Percentiles rank a stretch among this genome's conserved stretches.
These are phyloP conservation scores for Bothriochloa decipiens DNA, from an alignment of 176 grass and related monocot species.

Conservation along the genomic window DNA sequence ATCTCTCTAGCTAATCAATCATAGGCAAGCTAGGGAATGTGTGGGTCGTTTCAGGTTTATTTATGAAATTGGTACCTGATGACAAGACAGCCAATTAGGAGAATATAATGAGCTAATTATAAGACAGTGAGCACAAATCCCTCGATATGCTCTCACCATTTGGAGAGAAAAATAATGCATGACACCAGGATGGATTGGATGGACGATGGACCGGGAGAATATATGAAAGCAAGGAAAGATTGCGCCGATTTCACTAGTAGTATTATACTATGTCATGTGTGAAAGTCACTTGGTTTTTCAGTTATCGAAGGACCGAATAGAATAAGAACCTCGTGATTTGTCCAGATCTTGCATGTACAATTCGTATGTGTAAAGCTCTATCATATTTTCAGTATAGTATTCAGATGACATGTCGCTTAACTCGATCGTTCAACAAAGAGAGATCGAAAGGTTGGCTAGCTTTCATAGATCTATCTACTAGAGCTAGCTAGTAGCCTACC, in stretches of 20 bases:
- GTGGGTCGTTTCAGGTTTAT: slow-evolving; percentile 14
- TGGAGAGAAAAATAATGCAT: background rate
- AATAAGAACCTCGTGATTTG: slow-evolving; percentile 36
- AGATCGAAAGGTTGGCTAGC: slow-evolving; percentile 13
- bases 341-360: slow-evolving; percentile 46
- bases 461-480: slow-evolving; percentile 23
- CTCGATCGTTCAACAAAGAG: slow-evolving; percentile 25
- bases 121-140: slow-evolving; percentile 22
- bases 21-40: slow-evolving; percentile 27
- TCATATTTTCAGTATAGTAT: slow-evolving; percentile 1
- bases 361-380: slow-evolving; percentile 43
- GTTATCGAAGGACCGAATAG: slow-evolving; percentile 6
- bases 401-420: slow-evolving; percentile 32
- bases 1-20: slow-evolving; percentile 25
- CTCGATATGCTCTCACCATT: slow-evolving; percentile 10
- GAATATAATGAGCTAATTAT: slow-evolving; percentile 44
- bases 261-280: slow-evolving; percentile 27
- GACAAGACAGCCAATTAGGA: slow-evolving; percentile 23
- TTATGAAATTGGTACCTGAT: background rate
- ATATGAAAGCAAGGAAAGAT: slow-evolving; percentile 40
- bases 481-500: background rate
- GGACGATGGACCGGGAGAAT: slow-evolving; percentile 23
- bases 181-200: background rate
- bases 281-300: slow-evolving; percentile 19
- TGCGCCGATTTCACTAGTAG: background rate